phyloP scores from a whole-genome alignment of 2,329 filamentous ascomycete species.

The Colletotrichum spinosum region DNA sequence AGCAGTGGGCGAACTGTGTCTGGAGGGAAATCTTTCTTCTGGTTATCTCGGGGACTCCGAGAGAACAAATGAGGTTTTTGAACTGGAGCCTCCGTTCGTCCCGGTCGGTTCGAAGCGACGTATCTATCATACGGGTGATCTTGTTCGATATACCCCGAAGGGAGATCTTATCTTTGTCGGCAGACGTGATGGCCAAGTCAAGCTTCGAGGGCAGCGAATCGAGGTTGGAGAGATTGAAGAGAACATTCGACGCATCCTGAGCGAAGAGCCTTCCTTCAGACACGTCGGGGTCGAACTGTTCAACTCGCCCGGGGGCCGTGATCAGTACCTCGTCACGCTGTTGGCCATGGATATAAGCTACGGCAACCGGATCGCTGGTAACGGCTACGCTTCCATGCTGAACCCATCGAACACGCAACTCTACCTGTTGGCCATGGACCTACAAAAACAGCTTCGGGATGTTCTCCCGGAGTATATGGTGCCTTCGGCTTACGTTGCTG shows the following conservation, averaged over 20 bases:
- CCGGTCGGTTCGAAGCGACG: slow-evolving; percentile 30
- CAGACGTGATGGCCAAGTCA: slow-evolving; percentile 60
- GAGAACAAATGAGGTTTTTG: slow-evolving; percentile 40
- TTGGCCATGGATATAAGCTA: slow-evolving; percentile 8
- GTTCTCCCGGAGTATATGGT: slow-evolving; percentile 53
- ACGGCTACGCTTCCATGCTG: slow-evolving; percentile 14
- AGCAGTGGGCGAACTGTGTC: slow-evolving; percentile 34
- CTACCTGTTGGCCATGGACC: not conserved
- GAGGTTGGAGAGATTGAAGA: slow-evolving; percentile 58
- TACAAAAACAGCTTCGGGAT: slow-evolving; percentile 45
- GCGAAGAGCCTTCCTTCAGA: slow-evolving; percentile 47
- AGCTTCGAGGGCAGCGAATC: slow-evolving; percentile 59
- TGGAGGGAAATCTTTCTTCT: slow-evolving; percentile 29
- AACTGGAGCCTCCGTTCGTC: slow-evolving; percentile 6
- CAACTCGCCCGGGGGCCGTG: not conserved
- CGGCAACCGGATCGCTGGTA: not conserved
- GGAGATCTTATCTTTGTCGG: slow-evolving; percentile 49
- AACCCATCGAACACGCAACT: not conserved
- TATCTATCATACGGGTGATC: slow-evolving; percentile 62
- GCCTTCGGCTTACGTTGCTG: slow-evolving; percentile 45
- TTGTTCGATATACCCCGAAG: slow-evolving; percentile 53
- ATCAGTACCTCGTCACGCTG: slow-evolving; percentile 4
- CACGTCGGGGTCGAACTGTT: slow-evolving; percentile 45
- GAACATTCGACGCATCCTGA: slow-evolving; percentile 13
- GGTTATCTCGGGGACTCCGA: slow-evolving; percentile 38